A percentile compares a stretch with the other conserved stretches of the same genome.
Evolutionary conservation across 225 moss, liverwort and hornwort species (phyloP).

Genomic region (Pseudoscleropodium purum): DNA sequence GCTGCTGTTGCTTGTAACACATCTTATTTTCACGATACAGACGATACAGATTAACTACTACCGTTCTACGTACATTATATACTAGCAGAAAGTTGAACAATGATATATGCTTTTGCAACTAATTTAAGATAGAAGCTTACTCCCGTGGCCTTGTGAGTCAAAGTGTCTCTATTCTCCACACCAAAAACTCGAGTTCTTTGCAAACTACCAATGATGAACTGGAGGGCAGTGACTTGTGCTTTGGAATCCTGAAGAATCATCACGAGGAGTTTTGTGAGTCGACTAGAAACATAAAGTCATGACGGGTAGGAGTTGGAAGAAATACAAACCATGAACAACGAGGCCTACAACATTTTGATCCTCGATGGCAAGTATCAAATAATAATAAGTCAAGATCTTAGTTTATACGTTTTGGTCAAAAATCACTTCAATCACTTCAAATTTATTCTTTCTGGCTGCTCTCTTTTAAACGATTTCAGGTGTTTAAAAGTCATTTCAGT

Average conservation of each 20-base stretch:
- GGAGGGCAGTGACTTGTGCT: conserved; percentile 89
- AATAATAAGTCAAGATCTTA: neutral
- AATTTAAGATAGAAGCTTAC: conserved; percentile 25
- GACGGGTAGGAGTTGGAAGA: neutral
- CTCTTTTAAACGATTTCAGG: neutral
- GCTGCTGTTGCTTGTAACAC: neutral
- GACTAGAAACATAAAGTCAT: neutral
- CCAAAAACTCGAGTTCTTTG: conserved; percentile 89
- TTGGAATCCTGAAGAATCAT: conserved; percentile 68
- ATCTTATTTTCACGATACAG: neutral
- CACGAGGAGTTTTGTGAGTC: neutral
- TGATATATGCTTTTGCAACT: neutral
- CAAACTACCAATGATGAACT: conserved; percentile 87
- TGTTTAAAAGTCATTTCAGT: neutral
- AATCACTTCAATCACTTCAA: neutral
- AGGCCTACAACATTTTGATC: neutral
- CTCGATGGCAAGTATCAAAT: neutral
- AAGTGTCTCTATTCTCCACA: conserved; percentile 89
- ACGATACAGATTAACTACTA: neutral
- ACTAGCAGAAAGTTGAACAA: neutral
- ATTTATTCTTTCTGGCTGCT: neutral
- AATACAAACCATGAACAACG: neutral
- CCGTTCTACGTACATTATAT: neutral
- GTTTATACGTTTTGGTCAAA: neutral
- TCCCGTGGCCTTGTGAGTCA: conserved; percentile 94